phyloP scores from a whole-genome alignment of 139 green algal genomes.

The Picochlorum sp. region DNA sequence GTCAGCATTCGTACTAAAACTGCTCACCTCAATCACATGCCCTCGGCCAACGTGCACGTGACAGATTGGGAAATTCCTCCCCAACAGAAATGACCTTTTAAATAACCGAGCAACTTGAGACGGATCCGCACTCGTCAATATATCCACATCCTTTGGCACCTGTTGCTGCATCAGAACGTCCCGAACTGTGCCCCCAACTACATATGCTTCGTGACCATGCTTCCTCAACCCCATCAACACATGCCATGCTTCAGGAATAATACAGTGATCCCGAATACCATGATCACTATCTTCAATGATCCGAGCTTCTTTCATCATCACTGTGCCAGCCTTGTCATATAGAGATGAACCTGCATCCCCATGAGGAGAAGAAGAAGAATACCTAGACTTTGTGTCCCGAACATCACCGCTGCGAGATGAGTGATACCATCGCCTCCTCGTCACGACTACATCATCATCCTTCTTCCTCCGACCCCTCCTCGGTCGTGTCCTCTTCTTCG shows the following conservation, averaged over 20 bases:
- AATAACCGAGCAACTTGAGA: conserved; percentile 42
- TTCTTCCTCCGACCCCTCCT: too few relatives aligned
- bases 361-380: too few relatives aligned
- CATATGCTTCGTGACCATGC: conserved; percentile 48
- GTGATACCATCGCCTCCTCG: too few relatives aligned
- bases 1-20: conserved; percentile 28
- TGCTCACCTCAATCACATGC: conserved; percentile 38
- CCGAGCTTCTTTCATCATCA: too few relatives aligned
- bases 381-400: too few relatives aligned
- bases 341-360: too few relatives aligned
- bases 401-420: too few relatives aligned
- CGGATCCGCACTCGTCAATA: conserved; percentile 46
- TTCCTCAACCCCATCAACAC: conserved; percentile 23
- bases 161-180: conserved; percentile 45
- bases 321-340: too few relatives aligned
- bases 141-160: conserved; percentile 55
- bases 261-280: conserved; percentile 13
- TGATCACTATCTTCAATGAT: conserved; percentile 26
- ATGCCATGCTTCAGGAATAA: conserved; percentile 18
- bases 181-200: conserved; percentile 66
- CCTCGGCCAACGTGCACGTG: conserved; percentile 19
- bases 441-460: too few relatives aligned
- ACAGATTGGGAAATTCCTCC: conserved; percentile 46
- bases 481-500: too few relatives aligned
- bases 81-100: conserved; percentile 32